Base-by-base conservation (phyloP, 2,329 filamentous ascomycete genomes). In the Pseudonectria foliicola region DNA sequence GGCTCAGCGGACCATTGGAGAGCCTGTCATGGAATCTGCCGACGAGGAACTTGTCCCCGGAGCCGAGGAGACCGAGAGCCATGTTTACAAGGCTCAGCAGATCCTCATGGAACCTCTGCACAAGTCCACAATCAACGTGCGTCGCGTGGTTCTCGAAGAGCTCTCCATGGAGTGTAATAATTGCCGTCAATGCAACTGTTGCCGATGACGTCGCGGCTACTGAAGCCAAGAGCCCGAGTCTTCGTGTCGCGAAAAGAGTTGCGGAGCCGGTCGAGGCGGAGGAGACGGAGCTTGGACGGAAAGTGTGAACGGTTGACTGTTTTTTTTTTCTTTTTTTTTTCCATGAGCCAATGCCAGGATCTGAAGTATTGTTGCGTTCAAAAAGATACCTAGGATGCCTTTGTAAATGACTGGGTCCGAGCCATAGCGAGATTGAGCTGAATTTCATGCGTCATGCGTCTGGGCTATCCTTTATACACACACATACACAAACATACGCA, bases 351-450 rank as follows among this genome's bases (percentile, higher is more conserved):
- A 21, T 21, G 5, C 18, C 18, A 21, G 8, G 18, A 8, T 6
- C 8, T 5, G 5, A 21, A 29, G 13, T 16, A 10, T 16, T 29
- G 27, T 14, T 14, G 27, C 5, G 27, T 4, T 38, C 46, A 49
- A 43, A 46, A 43, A 50, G 51, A 49, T 49, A 53, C 43, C 50
- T 50, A 39, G 40, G 40, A 48, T 34, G 39, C 38, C 36, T 41
- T 40, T 13, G 43, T 46, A 49, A 27, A 51, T 43, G 46, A 37
- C 26, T 34, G 38, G 31, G 37, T 33, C 29, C 27, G 42, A 40
- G 35, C 29, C 31, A 31, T 44, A 48, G 42, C 44, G 44, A 45
- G 36, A 38, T 37, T 38, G 39, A 40, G n/a, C 39, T 49, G 37
- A 27, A 33, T 39, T 27, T 36, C 39, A 26, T 15, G 31, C 34